These are phyloP conservation scores for Yamadazyma endophytica DNA, from an alignment of 805 yeast species.

Conservation along the genomic window DNA sequence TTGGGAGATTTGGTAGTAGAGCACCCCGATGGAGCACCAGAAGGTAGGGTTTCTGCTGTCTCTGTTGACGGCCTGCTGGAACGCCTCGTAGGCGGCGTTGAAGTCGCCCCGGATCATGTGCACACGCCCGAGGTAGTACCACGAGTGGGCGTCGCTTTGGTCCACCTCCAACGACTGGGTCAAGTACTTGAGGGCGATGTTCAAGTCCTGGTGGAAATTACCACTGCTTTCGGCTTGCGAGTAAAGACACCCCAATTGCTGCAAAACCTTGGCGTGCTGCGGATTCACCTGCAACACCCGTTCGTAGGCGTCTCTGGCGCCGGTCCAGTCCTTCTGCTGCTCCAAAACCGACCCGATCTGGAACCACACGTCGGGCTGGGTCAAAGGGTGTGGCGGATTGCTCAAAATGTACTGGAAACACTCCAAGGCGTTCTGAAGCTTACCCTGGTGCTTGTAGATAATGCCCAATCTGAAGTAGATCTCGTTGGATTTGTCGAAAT, in stretches of 20 bases:
- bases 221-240: constrained; percentile 48
- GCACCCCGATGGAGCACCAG: constrained; percentile 95
- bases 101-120: constrained; percentile 96
- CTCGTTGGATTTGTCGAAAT: constrained; percentile 93
- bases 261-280: constrained; percentile 91
- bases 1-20: constrained; percentile 93
- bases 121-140: constrained; percentile 96
- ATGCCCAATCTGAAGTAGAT: constrained; percentile 95
- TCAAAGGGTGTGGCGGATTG: constrained; percentile 92
- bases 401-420: constrained; percentile 89
- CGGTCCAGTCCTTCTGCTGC: constrained; percentile 84
- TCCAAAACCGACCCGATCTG: constrained; percentile 96
- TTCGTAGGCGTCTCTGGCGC: constrained; percentile 94
- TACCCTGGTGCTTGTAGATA: constrained; percentile 91
- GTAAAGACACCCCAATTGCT: constrained; percentile 92
- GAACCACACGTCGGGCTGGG: constrained; percentile 98
- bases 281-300: constrained; percentile 86
- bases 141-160: constrained; percentile 87
- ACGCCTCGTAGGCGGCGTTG: constrained; percentile 95
- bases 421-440: constrained; percentile 81
- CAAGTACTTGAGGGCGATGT: constrained; percentile 74
- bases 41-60: constrained; percentile 97
- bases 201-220: constrained; percentile 59
- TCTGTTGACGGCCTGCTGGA: constrained; percentile 97
- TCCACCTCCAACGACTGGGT: constrained; percentile 88